These are phyloP conservation scores for Ceratobasidium papillatum DNA, from an alignment of 1,284 basidiomycete genomes.

Conservation along the genomic window DNA sequence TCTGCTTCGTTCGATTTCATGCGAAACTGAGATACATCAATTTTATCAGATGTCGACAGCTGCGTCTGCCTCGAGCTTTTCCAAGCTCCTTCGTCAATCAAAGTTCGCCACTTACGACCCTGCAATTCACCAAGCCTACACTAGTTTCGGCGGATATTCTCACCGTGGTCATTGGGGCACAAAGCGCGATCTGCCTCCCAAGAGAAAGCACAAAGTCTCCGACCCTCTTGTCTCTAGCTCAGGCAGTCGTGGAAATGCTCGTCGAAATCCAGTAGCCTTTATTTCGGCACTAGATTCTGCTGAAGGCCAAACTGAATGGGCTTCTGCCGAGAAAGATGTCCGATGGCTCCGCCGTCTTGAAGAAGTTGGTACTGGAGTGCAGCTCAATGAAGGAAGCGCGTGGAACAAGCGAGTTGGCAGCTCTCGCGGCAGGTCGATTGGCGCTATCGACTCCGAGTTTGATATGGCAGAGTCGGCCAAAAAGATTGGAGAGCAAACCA, in stretches of 20 bases:
- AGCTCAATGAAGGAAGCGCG: slow-evolving; percentile 43
- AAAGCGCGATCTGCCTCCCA: slow-evolving; percentile 70
- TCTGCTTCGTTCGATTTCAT: not conserved
- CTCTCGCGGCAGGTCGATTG: slow-evolving; percentile 49
- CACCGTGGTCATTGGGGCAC: slow-evolving; percentile 80
- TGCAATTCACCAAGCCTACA: slow-evolving; percentile 74
- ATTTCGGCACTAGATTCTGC: slow-evolving; percentile 69
- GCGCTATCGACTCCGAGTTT: slow-evolving; percentile 64
- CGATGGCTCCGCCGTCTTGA: slow-evolving; percentile 70
- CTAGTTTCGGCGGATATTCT: slow-evolving; percentile 69
- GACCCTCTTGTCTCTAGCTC: slow-evolving; percentile 34
- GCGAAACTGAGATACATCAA: not conserved
- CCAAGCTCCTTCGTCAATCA: slow-evolving; percentile 74
- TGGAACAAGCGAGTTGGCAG: slow-evolving; percentile 56
- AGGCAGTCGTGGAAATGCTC: slow-evolving; percentile 51
- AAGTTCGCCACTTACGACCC: slow-evolving; percentile 81
- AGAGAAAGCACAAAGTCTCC: slow-evolving; percentile 32
- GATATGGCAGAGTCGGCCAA: slow-evolving; percentile 38
- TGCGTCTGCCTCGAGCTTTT: slow-evolving; percentile 66
- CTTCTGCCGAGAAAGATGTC: slow-evolving; percentile 66
- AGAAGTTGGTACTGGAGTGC: slow-evolving; percentile 64
- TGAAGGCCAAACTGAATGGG: slow-evolving; percentile 79
- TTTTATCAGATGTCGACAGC: slow-evolving; percentile 1
- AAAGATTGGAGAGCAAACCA: slow-evolving; percentile 21
- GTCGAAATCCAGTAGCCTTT: slow-evolving; percentile 67